Evolutionary conservation across 2,329 filamentous ascomycete genomes (phyloP).

Genomic region (Xylariomycetidae sp.): DNA sequence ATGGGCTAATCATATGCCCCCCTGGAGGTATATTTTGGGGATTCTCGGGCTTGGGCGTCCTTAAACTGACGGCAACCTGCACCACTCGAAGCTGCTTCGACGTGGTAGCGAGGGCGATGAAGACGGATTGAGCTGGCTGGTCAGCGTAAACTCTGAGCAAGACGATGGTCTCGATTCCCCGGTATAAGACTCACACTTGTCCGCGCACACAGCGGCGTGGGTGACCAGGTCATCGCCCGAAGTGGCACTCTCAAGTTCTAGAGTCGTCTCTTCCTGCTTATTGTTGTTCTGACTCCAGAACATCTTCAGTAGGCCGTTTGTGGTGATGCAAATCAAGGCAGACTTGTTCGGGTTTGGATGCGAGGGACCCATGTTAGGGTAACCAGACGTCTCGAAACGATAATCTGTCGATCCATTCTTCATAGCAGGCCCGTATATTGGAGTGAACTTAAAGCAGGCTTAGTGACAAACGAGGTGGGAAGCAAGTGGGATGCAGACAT

Average conservation of each 20-base stretch:
- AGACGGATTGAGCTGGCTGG: constrained; percentile 39
- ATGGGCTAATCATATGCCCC: constrained; percentile 44
- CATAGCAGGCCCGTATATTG: constrained; percentile 57
- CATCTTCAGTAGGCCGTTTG: constrained; percentile 68
- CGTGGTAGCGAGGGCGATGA: constrained; percentile 64
- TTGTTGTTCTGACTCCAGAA: constrained; percentile 72
- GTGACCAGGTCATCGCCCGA: constrained; percentile 73
- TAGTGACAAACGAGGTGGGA: constrained; percentile 5
- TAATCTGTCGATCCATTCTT: constrained; percentile 56
- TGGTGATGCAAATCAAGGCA: constrained; percentile 72
- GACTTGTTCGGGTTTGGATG: constrained; percentile 69
- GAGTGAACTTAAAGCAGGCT: constrained; percentile 34
- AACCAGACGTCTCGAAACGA: constrained; percentile 62
- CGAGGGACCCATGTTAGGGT: constrained; percentile 64
- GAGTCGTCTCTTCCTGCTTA: constrained; percentile 65
- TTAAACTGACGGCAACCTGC: constrained; percentile 72
- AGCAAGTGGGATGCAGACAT: constrained; percentile 5
- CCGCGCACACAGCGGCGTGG: constrained; percentile 71
- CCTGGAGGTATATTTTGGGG: constrained; percentile 43
- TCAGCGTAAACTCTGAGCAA: no score
- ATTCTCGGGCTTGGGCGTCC: constrained; percentile 50
- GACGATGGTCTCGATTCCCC: no score
- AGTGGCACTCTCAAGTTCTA: constrained; percentile 70
- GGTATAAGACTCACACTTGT: constrained; percentile 57
- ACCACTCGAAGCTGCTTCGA: constrained; percentile 71